phyloP scores from a whole-genome alignment of 2,329 filamentous ascomycete genomes.

The Samsoniella hepiali region DNA sequence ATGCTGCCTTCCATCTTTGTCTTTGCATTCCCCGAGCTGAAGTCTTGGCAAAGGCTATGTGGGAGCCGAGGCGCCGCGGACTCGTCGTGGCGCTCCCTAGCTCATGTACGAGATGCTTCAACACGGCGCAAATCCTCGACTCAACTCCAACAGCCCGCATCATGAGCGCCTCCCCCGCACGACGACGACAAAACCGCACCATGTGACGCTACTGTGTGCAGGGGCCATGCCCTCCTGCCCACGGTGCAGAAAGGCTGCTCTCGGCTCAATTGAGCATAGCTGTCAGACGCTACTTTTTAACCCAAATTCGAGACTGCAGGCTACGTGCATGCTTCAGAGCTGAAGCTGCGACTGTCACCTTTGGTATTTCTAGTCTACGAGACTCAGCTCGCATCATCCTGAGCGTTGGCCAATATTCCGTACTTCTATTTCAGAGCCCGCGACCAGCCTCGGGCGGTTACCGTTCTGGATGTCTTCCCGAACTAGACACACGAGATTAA shows the following conservation, averaged over 20 bases:
- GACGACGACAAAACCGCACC: not conserved
- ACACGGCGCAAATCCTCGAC: not conserved
- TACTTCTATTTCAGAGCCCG: not conserved
- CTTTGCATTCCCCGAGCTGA: not conserved
- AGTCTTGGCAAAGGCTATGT: not conserved
- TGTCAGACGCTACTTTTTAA: slow-evolving; percentile 14
- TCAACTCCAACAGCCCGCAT: not conserved
- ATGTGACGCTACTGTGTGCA: slow-evolving; percentile 1
- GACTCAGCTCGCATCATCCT: not conserved
- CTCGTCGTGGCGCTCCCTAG: not conserved
- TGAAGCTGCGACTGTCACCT: not conserved
- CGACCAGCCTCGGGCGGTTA: not conserved
- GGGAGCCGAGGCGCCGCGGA: not conserved
- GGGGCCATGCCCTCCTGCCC: not conserved
- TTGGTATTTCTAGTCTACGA: not conserved
- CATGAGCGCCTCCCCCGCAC: slow-evolving; percentile 9
- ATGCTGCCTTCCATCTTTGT: not conserved
- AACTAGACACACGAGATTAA: slow-evolving; percentile 1
- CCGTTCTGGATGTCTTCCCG: not conserved
- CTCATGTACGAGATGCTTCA: not conserved
- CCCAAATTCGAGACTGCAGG: slow-evolving; percentile 10
- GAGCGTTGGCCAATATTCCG: too few species aligned
- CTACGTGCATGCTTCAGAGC: not conserved
- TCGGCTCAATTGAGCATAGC: not conserved
- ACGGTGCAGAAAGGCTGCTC: not conserved